Evolutionary conservation across 306 rosid genomes (phyloP), one percentile per base, ranked within the genome.

Genomic region (Cercis canadensis): DNA sequence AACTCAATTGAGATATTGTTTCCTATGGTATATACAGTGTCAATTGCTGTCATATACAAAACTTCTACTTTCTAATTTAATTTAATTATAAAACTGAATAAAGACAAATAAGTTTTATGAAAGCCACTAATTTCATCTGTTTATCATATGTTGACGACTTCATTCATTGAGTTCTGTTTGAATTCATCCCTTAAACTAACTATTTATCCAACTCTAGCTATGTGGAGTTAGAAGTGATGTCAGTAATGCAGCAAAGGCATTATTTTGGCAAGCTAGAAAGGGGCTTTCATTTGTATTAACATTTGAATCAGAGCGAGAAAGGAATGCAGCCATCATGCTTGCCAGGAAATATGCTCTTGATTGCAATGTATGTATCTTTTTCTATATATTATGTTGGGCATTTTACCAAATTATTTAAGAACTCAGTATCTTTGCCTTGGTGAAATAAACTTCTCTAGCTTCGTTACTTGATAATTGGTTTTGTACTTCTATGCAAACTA

Each of bases 191-290:
- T 55, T 68, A 73, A 69, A 74, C 74, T 72, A 29, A 62, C 69
- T 40, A 46, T 61, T 60, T 66, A 40, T 29, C 8, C n/a, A 10
- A 54, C 69, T 69, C 37, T 44, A 93, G 98, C 75, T 94, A 44
- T 94, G 97, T 16, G 97, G 98, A 50, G 86, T 76, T 60, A 83
- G 97, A 87, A 78, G 87, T 4, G 90, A 81, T 57, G 40, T 39
- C 49, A 66, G 72, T 18, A 84, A 83, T 19, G 92, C 82, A 55
- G 86, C 88, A 2, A 94, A 87, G 87, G 74, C 88, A 11, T 57
- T 89, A 75, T 94, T 86, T 80, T 94, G 97, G 98, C 98, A 90
- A 84, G 84, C 96, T 17, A 87, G 98, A 79, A 90, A 86, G 81
- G 96, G 98, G 52, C 87, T 89, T 36, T 90, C 96, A 2, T 90